phyloP scores from a whole-genome alignment of 495 filamentous ascomycete species.

The Articulospora tetracladia region DNA sequence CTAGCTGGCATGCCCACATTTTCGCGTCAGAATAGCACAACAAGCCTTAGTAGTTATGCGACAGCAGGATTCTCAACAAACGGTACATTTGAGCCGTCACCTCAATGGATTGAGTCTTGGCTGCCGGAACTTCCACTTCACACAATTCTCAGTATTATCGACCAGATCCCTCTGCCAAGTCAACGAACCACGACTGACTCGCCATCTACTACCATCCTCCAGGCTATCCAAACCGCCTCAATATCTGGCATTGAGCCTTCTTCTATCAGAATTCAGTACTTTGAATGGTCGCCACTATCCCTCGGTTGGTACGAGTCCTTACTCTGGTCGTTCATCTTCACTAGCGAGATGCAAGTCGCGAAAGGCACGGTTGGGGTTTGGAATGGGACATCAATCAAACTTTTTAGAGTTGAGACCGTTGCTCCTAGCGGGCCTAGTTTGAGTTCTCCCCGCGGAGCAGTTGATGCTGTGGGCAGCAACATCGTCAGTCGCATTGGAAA shows the following conservation, averaged over 20 bases:
- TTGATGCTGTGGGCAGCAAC: conserved; percentile 92
- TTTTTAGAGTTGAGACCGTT: conserved; percentile 88
- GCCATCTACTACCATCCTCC: conserved; percentile 42
- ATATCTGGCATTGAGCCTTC: conserved; percentile 67
- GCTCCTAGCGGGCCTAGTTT: conserved; percentile 76
- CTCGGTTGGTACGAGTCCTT: conserved; percentile 96
- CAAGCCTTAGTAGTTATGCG: conserved; percentile 70
- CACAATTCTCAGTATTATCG: conserved; percentile 79
- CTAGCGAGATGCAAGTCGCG: conserved; percentile 80
- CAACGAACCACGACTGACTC: conserved; percentile 33
- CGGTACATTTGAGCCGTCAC: conserved; percentile 71
- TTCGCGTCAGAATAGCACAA: conserved; percentile 88
- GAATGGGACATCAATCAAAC: conserved; percentile 83
- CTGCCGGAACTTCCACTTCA: conserved; percentile 88
- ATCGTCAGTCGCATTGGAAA: conserved; percentile 84
- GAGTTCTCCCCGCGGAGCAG: conserved; percentile 80
- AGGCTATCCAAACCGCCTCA: conserved; percentile 14
- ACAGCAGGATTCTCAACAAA: conserved; percentile 44
- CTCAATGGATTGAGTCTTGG: conserved; percentile 88
- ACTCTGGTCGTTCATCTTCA: conserved; percentile 94
- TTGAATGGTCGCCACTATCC: conserved; percentile 90
- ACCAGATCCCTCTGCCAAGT: conserved; percentile 49
- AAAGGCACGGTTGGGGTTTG: conserved; percentile 92
- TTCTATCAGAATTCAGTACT: conserved; percentile 76
- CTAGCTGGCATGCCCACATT: conserved; percentile 70